Conservation (phyloP, 2,329 filamentous ascomycete species). For the Onygena corvina region DNA sequence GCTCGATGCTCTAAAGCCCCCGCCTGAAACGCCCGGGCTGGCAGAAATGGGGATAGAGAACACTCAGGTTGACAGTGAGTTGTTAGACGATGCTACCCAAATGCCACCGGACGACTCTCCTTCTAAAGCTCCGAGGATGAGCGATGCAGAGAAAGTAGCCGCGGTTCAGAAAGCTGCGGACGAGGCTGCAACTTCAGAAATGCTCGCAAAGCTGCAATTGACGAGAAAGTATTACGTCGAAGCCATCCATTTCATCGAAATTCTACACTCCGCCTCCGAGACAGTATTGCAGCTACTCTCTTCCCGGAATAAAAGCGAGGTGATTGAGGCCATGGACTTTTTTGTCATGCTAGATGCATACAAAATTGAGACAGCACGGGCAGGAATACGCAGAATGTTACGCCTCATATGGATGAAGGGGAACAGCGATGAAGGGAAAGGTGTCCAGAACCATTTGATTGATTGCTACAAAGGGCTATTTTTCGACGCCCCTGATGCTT, state of each 20-base stretch:
- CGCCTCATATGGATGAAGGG: constrained; percentile 98
- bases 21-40: constrained; percentile 59
- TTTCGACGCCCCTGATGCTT: constrained; percentile 85
- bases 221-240: constrained; percentile 88
- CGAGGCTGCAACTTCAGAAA: constrained; percentile 77
- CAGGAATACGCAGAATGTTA: constrained; percentile 89
- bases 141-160: constrained; percentile 62
- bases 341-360: constrained; percentile 93
- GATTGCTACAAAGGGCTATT: constrained; percentile 94
- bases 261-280: constrained; percentile 69
- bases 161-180: constrained; percentile 69
- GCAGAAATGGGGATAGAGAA: constrained; percentile 50
- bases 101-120: constrained; percentile 54
- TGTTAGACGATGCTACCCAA: constrained; percentile 83
- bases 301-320: constrained; percentile 94
- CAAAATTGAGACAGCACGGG: constrained; percentile 84
- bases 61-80: constrained; percentile 61
- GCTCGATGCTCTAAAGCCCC: constrained; percentile 67
- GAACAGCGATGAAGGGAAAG: constrained; percentile 97
- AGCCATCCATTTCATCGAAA: constrained; percentile 84
- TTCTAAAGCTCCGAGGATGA: constrained; percentile 56
- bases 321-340: constrained; percentile 98
- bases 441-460: constrained; percentile 89
- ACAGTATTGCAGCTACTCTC: constrained; percentile 78
- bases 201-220: constrained; percentile 74